Evolutionary conservation across 345 rosid genomes (phyloP).

Genomic region (Salix caprea): DNA sequence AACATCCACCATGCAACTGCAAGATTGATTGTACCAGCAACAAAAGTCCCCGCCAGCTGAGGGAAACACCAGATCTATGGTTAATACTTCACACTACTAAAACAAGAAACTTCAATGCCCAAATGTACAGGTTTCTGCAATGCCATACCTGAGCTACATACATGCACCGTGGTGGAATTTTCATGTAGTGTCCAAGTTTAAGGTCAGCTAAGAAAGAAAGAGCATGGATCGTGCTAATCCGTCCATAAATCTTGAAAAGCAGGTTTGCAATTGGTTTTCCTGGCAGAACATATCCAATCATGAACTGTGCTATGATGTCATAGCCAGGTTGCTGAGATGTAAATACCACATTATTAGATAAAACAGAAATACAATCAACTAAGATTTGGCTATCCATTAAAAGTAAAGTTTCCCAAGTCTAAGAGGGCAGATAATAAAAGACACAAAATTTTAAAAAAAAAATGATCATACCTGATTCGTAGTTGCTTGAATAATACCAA

Average conservation of each 20-base stretch:
- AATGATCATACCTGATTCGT: constrained; percentile 70
- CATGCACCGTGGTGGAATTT: constrained; percentile 98
- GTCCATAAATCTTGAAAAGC: constrained; percentile 92
- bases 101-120: neutral
- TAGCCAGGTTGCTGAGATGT: constrained; percentile 94
- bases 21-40: constrained; percentile 71
- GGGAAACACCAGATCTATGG: neutral
- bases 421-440: neutral
- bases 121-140: neutral
- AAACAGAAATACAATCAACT: neutral
- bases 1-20: constrained; percentile 99
- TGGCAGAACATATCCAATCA: constrained; percentile 79
- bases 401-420: neutral
- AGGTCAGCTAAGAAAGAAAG: constrained; percentile 96
- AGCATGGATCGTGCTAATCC: constrained; percentile 93
- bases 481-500: constrained; percentile 98
- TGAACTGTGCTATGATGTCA: constrained; percentile 96
- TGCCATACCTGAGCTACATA: constrained; percentile 75
- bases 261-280: constrained; percentile 95
- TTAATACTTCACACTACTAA: neutral
- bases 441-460: neutral
- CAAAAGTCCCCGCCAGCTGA: constrained; percentile 81
- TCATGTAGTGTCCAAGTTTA: constrained; percentile 98
- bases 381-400: neutral
- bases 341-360: neutral